phyloP scores from a whole-genome alignment of 2,329 filamentous ascomycete genomes.

The Pseudocercospora fijiensis region DNA sequence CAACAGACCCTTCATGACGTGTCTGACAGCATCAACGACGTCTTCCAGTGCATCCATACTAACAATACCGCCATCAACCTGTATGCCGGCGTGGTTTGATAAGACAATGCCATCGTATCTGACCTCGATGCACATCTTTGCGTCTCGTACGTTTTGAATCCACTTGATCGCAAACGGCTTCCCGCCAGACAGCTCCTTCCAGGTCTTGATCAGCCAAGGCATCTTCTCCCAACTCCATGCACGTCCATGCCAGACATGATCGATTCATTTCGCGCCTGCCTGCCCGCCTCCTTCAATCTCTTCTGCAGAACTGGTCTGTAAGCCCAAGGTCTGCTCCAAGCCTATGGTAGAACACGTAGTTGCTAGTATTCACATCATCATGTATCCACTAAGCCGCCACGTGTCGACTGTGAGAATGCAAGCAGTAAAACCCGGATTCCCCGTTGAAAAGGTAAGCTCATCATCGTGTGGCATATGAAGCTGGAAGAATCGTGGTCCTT shows the following conservation, averaged over 20 bases:
- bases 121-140: conserved; percentile 57
- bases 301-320: conserved; percentile 60
- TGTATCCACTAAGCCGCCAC: conserved; percentile 64
- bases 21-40: conserved; percentile 56
- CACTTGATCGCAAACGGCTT: conserved; percentile 66
- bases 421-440: conserved; percentile 55
- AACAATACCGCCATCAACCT: conserved; percentile 61
- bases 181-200: conserved; percentile 55
- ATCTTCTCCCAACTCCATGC: conserved; percentile 67
- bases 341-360: conserved; percentile 64
- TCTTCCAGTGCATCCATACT: conserved; percentile 61
- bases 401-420: conserved; percentile 64
- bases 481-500: conserved; percentile 58
- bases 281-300: conserved; percentile 51
- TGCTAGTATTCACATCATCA: conserved; percentile 56
- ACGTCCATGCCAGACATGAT: conserved; percentile 63
- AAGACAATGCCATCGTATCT: conserved; percentile 68
- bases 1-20: conserved; percentile 62
- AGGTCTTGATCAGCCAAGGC: conserved; percentile 61
- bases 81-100: conserved; percentile 68
- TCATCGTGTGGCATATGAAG: conserved; percentile 65
- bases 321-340: conserved; percentile 60
- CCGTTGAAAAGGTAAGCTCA: conserved; percentile 57
- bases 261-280: conserved; percentile 62
- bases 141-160: conserved; percentile 66